Percentiles rank a stretch among this genome's conserved stretches.
Conservation (phyloP, 1,139 yeast genomes). For the Candida anutae region DNA sequence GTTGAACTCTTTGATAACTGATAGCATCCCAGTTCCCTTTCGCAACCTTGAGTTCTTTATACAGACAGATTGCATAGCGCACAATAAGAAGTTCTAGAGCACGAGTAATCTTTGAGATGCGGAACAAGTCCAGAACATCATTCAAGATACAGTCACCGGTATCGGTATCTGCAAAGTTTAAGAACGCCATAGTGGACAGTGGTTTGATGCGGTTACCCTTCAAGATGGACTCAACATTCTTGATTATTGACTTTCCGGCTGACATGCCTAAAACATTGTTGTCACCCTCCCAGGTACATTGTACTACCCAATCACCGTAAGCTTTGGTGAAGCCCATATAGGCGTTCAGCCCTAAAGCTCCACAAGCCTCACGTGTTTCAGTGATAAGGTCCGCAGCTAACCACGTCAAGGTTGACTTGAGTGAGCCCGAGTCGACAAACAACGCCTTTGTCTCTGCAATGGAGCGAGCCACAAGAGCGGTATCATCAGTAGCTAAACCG, state of each 20-base stretch:
- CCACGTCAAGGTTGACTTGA: slow-evolving; percentile 91
- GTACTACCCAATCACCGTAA: slow-evolving; percentile 88
- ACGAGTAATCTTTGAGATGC: slow-evolving; percentile 9
- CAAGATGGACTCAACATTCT: slow-evolving; percentile 35
- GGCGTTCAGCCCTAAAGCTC: slow-evolving; percentile 92
- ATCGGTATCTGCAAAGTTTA: slow-evolving; percentile 23
- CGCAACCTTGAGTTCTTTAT: slow-evolving; percentile 20
- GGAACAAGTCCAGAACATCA: slow-evolving; percentile 8
- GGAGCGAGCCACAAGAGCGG: slow-evolving; percentile 36
- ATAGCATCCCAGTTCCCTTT: slow-evolving; percentile 28
- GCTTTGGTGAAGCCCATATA: slow-evolving; percentile 89
- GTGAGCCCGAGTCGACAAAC: slow-evolving; percentile 80
- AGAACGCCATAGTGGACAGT: slow-evolving; percentile 32
- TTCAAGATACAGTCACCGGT: slow-evolving; percentile 3
- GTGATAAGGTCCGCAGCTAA: slow-evolving; percentile 70
- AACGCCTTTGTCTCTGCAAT: slow-evolving; percentile 65
- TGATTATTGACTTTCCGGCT: slow-evolving; percentile 70
- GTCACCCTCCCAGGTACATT: slow-evolving; percentile 98
- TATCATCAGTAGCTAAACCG: slow-evolving; percentile 40
- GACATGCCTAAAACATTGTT: slow-evolving; percentile 79
- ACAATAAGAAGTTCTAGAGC: slow-evolving; percentile 20
- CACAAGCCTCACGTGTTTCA: slow-evolving; percentile 91
- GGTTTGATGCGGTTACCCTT: slow-evolving; percentile 27
- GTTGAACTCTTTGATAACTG: slow-evolving; percentile 17
- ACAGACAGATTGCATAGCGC: slow-evolving; percentile 17